Base-by-base conservation (phyloP, 2,329 filamentous ascomycete genomes). In the Aaosphaeria arxii region DNA sequence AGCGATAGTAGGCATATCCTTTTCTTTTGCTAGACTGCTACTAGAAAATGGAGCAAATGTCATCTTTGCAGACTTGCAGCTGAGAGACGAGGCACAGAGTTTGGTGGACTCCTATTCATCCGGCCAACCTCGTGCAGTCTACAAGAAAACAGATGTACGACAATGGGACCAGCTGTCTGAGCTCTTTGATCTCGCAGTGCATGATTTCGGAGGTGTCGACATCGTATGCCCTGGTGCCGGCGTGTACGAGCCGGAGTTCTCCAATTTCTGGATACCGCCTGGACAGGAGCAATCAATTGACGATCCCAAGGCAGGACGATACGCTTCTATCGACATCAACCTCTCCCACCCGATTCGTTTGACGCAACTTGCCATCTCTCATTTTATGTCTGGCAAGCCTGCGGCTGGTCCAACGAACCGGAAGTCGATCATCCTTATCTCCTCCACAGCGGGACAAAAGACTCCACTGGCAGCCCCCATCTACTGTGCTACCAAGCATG, bases 151-250 rank as follows among this genome's bases (percentile, higher is more conserved):
- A 9, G 33, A 36, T 13, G 33, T 36, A 9, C 9, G 9, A 3
- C 9, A 36, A 11, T 36, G 33, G 33, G 33, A 36, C 9, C 9
- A 36, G 9, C 13, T 36, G 13, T 9, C 9, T 36, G 13, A 13
- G 9, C 9, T 36, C 9, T 36, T 36, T 13, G 9, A 9, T 36
- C 9, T 13, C 13, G 45, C 52, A 6, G 40, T 44, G 33, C 40
- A 45, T 33, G 51, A 53, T 43, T 59, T 59, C 33, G 51, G 53
- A 3, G 63, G 60, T 29, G 57, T 62, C n/a, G 70, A 74, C 44
- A 66, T 74, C 30, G 68, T 71, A 30, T 70, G 69, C 40, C 70
- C 71, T 1, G 68, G 70, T 24, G 71, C 71, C 7, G 71, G 71
- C 5, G 55, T 73, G 13, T 74, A 60, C 54, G 71, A 74, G 44